These are phyloP conservation scores for Geranomyces michiganensis DNA, from an alignment of 192 early-diverging fungal species.

Conservation along the genomic window DNA sequence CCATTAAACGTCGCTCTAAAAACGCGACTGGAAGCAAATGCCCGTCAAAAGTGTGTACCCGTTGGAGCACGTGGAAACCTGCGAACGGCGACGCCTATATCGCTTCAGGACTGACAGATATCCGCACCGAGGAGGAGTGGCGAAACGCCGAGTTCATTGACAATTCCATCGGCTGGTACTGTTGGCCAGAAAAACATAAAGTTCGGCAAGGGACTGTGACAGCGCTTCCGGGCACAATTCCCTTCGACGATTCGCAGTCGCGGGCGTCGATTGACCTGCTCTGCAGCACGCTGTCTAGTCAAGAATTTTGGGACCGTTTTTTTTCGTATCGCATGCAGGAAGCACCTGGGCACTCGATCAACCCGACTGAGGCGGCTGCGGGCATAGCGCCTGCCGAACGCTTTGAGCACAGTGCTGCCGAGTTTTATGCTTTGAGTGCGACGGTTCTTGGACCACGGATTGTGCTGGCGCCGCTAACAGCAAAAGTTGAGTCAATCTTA, in stretches of 20 bases:
- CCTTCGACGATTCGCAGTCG: constrained; percentile 62
- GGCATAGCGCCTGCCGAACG: constrained; percentile 36
- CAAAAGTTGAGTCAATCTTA: constrained; percentile 59
- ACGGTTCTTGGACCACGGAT: constrained; percentile 63
- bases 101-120: not conserved
- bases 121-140: constrained; percentile 16
- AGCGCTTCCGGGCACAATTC: constrained; percentile 39
- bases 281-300: constrained; percentile 49
- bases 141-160: constrained; percentile 54
- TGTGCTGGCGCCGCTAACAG: constrained; percentile 44
- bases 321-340: constrained; percentile 69
- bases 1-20: constrained; percentile 71
- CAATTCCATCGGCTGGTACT: constrained; percentile 74
- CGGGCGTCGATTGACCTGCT: constrained; percentile 60
- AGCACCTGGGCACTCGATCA: constrained; percentile 18
- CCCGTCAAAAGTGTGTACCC: constrained; percentile 10
- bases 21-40: constrained; percentile 12
- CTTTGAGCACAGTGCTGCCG: constrained; percentile 64
- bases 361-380: constrained; percentile 17
- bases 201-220: constrained; percentile 7
- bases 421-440: constrained; percentile 73
- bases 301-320: constrained; percentile 72
- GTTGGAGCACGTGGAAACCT: constrained; percentile 13
- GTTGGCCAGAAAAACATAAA: constrained; percentile 66
- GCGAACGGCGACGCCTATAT: constrained; percentile 38